Evolutionary conservation across 768 basidiomycete species (phyloP).

Genomic region (Tulasnella sp.): DNA sequence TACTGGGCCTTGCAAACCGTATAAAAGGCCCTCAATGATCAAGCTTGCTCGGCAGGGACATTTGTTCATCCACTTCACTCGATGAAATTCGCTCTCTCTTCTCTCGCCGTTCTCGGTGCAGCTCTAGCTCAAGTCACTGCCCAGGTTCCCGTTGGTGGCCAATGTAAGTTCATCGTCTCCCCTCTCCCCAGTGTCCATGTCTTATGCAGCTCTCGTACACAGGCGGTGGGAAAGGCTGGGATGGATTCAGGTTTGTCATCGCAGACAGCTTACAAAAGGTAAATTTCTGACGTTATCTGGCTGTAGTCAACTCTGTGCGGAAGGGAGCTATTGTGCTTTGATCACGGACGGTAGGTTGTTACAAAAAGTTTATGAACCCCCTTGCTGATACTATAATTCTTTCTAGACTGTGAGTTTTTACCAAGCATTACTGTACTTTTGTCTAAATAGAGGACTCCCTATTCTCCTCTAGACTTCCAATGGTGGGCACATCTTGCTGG

Average conservation of each 20-base stretch:
- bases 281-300: neutral
- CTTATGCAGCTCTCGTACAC: neutral
- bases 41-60: neutral
- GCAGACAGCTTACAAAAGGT: neutral
- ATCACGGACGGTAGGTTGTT: neutral
- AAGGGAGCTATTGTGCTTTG: neutral
- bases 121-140: constrained; percentile 8
- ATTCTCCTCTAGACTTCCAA: neutral
- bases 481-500: neutral
- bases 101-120: constrained; percentile 14
- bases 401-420: neutral
- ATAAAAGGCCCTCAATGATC: neutral
- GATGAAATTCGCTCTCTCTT: constrained; percentile 18
- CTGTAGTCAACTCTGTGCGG: neutral
- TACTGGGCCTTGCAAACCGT: neutral
- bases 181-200: neutral
- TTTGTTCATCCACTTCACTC: neutral
- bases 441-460: neutral
- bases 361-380: neutral
- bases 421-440: neutral
- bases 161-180: neutral
- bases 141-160: neutral
- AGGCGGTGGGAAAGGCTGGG: neutral
- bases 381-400: neutral
- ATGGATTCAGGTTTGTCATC: neutral